Evolutionary conservation across 768 basidiomycete species (phyloP).

Genomic region (Imleria badia): DNA sequence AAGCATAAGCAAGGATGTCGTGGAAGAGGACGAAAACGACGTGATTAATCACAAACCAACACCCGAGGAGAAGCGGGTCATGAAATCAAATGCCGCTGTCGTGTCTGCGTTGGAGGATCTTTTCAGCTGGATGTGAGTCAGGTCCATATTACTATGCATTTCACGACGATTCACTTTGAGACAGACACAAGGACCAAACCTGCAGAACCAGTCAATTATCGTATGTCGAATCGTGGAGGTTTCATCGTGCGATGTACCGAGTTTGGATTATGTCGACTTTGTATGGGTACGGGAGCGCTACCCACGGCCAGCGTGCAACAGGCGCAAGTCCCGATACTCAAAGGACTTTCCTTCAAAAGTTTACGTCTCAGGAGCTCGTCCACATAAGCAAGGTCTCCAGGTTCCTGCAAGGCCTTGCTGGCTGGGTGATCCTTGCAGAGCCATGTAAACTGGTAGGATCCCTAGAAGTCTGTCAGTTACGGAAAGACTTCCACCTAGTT

Average conservation of each 20-base stretch:
- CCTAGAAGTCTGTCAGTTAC: conserved; percentile 12
- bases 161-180: neutral
- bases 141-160: neutral
- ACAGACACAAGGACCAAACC: conserved; percentile 13
- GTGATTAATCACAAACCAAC: conserved; percentile 13
- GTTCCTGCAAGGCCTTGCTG: conserved; percentile 3
- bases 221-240: conserved; percentile 12
- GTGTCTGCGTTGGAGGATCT: conserved; percentile 17
- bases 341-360: conserved; percentile 13
- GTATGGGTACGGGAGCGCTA: neutral
- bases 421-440: conserved; percentile 10
- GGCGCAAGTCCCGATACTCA: neutral
- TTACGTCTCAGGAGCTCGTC: conserved; percentile 17
- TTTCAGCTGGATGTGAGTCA: conserved; percentile 15
- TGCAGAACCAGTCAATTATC: conserved; percentile 11
- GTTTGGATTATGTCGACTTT: conserved; percentile 12
- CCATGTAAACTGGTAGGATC: conserved; percentile 2
- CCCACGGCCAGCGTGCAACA: neutral
- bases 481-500: neutral
- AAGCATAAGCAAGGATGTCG: neutral
- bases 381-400: conserved; percentile 11
- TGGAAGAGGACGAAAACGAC: conserved; percentile 7
- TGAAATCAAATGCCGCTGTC: conserved; percentile 4
- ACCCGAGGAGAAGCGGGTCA: conserved; percentile 14
- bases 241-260: conserved; percentile 14